Evolutionary conservation across 805 yeast species (phyloP).

Genomic region (Ogataea populi-albae): DNA sequence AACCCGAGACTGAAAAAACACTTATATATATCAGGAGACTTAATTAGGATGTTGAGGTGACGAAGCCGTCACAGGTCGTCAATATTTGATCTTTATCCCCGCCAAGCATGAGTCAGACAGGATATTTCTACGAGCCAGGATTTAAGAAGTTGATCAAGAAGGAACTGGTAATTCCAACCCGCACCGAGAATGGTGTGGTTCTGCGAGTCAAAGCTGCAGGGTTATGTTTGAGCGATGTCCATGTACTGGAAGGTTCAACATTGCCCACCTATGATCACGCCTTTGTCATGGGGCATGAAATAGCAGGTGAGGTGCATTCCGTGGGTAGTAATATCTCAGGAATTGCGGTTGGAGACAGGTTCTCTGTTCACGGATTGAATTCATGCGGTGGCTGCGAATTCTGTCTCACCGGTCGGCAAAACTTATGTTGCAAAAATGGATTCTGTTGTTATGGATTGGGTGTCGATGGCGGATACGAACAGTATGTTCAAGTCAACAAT

Average conservation of each 20-base stretch:
- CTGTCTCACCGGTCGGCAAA: constrained; percentile 30
- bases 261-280: constrained; percentile 1
- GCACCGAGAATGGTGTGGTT: constrained; percentile 7
- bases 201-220: constrained; percentile 20
- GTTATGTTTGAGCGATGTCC: constrained; percentile 43
- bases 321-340: constrained; percentile 9
- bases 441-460: constrained; percentile 27
- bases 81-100: too few relatives aligned
- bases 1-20: too few relatives aligned
- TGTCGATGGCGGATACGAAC: constrained; percentile 33
- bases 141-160: constrained; percentile 6
- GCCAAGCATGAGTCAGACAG: constrained; percentile 4
- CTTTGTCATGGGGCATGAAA: constrained; percentile 33
- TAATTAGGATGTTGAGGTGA: too few relatives aligned
- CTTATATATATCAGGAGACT: too few relatives aligned
- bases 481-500: constrained; percentile 23
- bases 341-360: constrained; percentile 16
- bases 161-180: constrained; percentile 8
- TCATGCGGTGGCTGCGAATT: constrained; percentile 27
- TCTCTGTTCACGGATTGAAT: constrained; percentile 18
- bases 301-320: constrained; percentile 27
- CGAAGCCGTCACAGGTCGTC: too few relatives aligned
- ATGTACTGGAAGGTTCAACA: constrained; percentile 27
- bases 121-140: constrained; percentile 8
- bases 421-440: constrained; percentile 19